A percentile compares a stretch with the other conserved stretches of the same genome.
Evolutionary conservation across 2,329 filamentous ascomycete genomes (phyloP).

Genomic region (Fusarium sp.): DNA sequence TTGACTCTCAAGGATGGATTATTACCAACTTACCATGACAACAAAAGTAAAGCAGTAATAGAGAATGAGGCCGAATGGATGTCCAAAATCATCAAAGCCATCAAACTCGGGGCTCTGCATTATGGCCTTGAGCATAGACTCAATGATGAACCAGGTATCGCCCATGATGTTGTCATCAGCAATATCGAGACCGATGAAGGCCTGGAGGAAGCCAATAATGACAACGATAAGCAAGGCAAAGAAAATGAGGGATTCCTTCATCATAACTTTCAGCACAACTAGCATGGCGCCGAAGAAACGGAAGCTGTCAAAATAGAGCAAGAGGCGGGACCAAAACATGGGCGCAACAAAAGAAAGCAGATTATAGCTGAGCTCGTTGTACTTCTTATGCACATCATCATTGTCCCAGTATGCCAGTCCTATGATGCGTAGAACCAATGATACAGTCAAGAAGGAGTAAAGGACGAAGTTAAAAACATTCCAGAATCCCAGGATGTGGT

Average conservation of each 20-base stretch:
- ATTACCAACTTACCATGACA: constrained; percentile 75
- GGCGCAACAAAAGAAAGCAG: constrained; percentile 92
- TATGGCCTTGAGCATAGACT: constrained; percentile 87
- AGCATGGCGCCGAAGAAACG: constrained; percentile 99
- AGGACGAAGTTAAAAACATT: constrained; percentile 91
- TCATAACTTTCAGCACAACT: constrained; percentile 94
- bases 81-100: constrained; percentile 89
- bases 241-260: constrained; percentile 94
- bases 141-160: constrained; percentile 78
- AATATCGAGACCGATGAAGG: constrained; percentile 90
- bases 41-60: constrained; percentile 99
- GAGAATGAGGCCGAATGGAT: constrained; percentile 91
- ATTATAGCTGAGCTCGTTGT: constrained; percentile 89
- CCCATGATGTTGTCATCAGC: constrained; percentile 75
- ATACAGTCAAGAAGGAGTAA: constrained; percentile 81
- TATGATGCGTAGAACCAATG: constrained; percentile 80
- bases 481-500: constrained; percentile 94
- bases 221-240: constrained; percentile 90
- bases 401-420: constrained; percentile 72
- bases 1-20: background rate
- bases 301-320: constrained; percentile 93
- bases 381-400: constrained; percentile 59
- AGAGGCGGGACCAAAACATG: constrained; percentile 94
- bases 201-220: constrained; percentile 88
- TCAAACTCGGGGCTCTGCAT: constrained; percentile 92